A percentile compares a stretch with the other conserved stretches of the same genome.
Conservation (phyloP, 768 basidiomycete species). For the Tylopilus sp. region DNA sequence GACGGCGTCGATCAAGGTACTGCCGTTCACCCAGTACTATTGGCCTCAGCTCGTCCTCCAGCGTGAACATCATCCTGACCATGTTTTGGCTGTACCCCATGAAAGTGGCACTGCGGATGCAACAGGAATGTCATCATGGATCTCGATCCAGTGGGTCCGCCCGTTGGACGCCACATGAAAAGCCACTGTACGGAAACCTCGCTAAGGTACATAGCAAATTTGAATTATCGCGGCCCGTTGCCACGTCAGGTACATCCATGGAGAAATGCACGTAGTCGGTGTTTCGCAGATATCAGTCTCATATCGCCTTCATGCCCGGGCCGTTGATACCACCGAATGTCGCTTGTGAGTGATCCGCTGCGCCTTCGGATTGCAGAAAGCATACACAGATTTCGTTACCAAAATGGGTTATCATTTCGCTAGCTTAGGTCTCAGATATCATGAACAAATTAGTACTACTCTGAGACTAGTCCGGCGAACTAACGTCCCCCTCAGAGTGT, state of each 20-base stretch:
- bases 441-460: background rate
- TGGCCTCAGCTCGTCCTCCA: slow-evolving; percentile 44
- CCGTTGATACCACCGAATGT: background rate
- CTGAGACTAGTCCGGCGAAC: background rate
- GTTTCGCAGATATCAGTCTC: too few species aligned
- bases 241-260: background rate
- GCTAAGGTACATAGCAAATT: background rate
- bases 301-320: background rate
- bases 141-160: slow-evolving; percentile 42
- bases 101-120: slow-evolving; percentile 4
- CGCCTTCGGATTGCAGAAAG: background rate
- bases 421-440: background rate
- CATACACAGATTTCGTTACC: too few species aligned
- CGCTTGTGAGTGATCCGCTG: background rate
- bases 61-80: slow-evolving; percentile 16
- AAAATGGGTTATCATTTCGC: background rate
- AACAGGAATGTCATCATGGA: slow-evolving; percentile 36
- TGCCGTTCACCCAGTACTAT: slow-evolving; percentile 42
- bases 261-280: background rate
- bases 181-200: background rate
- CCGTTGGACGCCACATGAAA: slow-evolving; percentile 31
- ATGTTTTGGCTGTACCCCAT: slow-evolving; percentile 19
- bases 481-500: background rate
- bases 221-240: background rate
- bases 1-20: slow-evolving; percentile 32